Conservation (phyloP, 2,329 filamentous ascomycete genomes). For the Colletotrichum sp. region DNA sequence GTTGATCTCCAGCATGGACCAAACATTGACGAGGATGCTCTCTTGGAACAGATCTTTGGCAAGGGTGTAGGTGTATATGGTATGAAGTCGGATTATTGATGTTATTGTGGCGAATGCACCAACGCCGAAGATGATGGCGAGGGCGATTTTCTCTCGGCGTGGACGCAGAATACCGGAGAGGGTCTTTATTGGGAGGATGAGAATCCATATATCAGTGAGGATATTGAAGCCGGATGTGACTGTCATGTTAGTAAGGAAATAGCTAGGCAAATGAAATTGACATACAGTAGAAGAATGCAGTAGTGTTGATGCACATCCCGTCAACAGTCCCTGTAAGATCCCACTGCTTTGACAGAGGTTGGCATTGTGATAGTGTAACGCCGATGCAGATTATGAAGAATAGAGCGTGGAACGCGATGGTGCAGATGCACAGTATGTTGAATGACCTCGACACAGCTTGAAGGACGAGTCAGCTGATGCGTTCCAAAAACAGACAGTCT, state of each 20-base stretch:
- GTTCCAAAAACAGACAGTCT: fast-evolving
- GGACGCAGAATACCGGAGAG: constrained; percentile 52
- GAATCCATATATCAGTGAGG: constrained; percentile 49
- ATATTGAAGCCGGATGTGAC: constrained; percentile 50
- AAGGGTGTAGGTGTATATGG: constrained; percentile 40
- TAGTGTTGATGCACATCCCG: constrained; percentile 44
- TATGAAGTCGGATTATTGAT: constrained; percentile 43
- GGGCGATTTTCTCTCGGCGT: constrained; percentile 51
- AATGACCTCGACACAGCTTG: constrained; percentile 27
- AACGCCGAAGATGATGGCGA: constrained; percentile 47
- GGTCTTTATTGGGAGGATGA: constrained; percentile 47
- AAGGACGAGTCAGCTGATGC: not conserved
- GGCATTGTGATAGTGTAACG: constrained; percentile 45
- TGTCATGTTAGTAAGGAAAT: constrained; percentile 7
- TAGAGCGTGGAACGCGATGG: constrained; percentile 40
- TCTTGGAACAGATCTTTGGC: constrained; percentile 39
- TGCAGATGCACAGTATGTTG: constrained; percentile 34
- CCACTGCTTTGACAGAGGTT: constrained; percentile 46
- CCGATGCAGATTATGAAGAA: constrained; percentile 45
- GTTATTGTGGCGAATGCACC: constrained; percentile 40
- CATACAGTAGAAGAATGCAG: constrained; percentile 46
- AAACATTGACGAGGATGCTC: constrained; percentile 40
- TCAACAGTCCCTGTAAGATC: constrained; percentile 33
- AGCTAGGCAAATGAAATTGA: not conserved
- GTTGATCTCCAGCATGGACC: constrained; percentile 54